These are phyloP conservation scores for Simplicillium aogashimaense DNA, from an alignment of 2,329 filamentous ascomycete genomes.

Conservation along the genomic window DNA sequence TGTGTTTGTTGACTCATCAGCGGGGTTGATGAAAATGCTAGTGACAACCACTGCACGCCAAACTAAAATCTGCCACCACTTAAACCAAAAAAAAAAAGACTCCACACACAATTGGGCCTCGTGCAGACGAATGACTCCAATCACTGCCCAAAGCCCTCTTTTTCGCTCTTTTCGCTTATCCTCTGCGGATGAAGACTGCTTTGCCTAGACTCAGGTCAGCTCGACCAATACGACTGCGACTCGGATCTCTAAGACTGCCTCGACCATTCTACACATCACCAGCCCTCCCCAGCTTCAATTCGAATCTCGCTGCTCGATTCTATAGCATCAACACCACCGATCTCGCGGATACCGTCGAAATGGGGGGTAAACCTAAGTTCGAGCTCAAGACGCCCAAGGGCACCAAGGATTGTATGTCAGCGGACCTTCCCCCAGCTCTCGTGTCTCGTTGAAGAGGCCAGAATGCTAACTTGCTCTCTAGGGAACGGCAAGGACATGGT, in stretches of 20 bases:
- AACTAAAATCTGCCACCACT: too few relatives aligned
- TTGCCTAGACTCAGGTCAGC: constrained; percentile 5
- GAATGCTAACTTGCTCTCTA: constrained; percentile 11
- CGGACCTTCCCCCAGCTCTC: too few relatives aligned
- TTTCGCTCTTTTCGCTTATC: too few relatives aligned
- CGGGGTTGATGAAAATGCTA: too few relatives aligned
- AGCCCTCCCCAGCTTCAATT: background rate
- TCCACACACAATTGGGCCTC: constrained; percentile 5
- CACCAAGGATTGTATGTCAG: constrained; percentile 65
- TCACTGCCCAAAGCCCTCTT: constrained; percentile 4
- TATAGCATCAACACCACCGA: too few relatives aligned
- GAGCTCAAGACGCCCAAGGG: constrained; percentile 85
- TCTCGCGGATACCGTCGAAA: constrained; percentile 9
- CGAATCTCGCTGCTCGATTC: background rate
- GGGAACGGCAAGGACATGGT: constrained; percentile 69
- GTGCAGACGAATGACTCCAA: constrained; percentile 4
- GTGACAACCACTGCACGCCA: constrained; percentile 1
- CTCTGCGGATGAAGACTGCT: constrained; percentile 7
- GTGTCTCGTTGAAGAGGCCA: background rate
- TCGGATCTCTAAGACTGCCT: constrained; percentile 1
- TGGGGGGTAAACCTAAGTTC: constrained; percentile 41
- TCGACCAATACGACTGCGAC: constrained; percentile 6
- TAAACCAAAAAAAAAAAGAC: background rate
- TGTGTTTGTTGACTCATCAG: too few relatives aligned
- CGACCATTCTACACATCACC: background rate